Evolutionary conservation across 1,284 basidiomycete genomes (phyloP), one percentile per base, ranked within the genome.

Genomic region (Irpex sp.): DNA sequence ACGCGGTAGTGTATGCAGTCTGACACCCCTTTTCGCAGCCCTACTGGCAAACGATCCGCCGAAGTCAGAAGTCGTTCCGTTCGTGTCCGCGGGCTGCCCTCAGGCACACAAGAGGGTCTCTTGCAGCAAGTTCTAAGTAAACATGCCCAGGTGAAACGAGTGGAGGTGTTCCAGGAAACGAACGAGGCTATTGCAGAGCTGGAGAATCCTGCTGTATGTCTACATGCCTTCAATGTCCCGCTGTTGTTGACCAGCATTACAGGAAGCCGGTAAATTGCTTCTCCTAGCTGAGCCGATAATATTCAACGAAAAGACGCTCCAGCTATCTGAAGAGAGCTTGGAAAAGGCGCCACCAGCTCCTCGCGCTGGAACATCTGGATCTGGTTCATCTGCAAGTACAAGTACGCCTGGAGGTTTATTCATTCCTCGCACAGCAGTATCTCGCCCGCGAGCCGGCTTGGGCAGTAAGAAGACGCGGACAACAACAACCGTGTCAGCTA

Each of bases 41-140:
- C 66, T 4, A 81, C 83, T 23, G 23, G 47, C 14, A 48, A 52
- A 47, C 78, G 78, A 61, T 77, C 76, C 45, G 83, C 83, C 12
- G 92, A 94, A 61, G 73, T 79, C 12, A 82, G 85, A 55, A 89
- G 80, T 67, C 82, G 88, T 19, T 88, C 90, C 35, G 79, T 97
- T 8, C 84, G 87, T 23, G 77, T 97, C 49, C 83, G 80, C 42
- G 87, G 88, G 55, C 78, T 98, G 18, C 91, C 92, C 2, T 68
- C 81, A 3, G 81, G 77, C 10, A 82, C 85, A 1, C 92, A 96
- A 70, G 95, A 97, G 72, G 94, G 90, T 0, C 77, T 97, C 1
- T 73, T 98, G 21, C 95, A 98, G 68, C 95, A 98, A 77, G 77
- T 78, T 0, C 76, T 98, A 5, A 92, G 94, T 72, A 95, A 93